phyloP scores from a whole-genome alignment of 2,329 filamentous ascomycete genomes.

The Microsporum audouinii region DNA sequence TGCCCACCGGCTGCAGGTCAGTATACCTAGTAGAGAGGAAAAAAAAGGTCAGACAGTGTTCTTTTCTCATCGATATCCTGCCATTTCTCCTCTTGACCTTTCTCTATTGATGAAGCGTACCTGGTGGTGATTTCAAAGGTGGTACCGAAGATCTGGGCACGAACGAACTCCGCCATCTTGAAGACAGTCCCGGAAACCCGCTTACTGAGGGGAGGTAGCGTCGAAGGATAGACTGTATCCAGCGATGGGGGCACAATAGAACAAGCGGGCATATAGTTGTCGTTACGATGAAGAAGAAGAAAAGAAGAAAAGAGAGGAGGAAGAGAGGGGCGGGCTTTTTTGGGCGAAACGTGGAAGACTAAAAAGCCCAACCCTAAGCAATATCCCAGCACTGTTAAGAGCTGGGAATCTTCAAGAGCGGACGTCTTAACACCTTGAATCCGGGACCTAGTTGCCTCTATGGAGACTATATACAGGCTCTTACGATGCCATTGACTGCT shows the following conservation, averaged over 20 bases:
- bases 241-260: no score
- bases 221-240: no score
- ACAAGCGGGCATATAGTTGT: no score
- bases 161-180: constrained; percentile 92
- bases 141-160: constrained; percentile 97
- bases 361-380: background rate
- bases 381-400: background rate
- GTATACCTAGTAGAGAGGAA: constrained; percentile 58
- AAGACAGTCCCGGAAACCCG: background rate
- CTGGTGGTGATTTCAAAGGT: constrained; percentile 99
- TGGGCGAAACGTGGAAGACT: background rate
- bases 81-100: background rate
- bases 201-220: background rate
- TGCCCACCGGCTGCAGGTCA: constrained; percentile 94
- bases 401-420: background rate
- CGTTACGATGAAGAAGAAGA: background rate
- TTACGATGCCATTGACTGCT: no score
- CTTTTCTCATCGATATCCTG: background rate
- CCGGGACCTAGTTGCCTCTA: no score
- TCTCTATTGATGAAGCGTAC: constrained; percentile 39
- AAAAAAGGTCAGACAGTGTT: background rate
- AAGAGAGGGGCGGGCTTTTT: background rate
- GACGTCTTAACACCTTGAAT: background rate
- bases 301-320: background rate
- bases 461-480: no score